phyloP scores from a whole-genome alignment of 2,329 filamentous ascomycete species.

The Zymoseptoria tritici region DNA sequence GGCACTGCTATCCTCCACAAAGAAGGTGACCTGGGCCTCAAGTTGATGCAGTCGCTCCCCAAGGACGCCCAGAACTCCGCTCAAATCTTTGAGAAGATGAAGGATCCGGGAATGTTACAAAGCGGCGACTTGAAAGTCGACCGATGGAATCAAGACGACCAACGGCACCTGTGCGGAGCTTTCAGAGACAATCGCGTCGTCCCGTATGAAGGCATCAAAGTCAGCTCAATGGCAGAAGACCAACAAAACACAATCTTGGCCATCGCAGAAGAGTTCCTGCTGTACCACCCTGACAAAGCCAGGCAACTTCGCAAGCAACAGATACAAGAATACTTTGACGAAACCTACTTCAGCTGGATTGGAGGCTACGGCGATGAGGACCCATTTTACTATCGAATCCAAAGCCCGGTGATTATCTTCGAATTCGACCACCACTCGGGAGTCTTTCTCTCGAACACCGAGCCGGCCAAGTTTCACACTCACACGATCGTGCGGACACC shows the following conservation, averaged over 20 bases:
- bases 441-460: conserved; percentile 65
- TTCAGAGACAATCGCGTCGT: conserved; percentile 72
- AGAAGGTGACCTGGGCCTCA: conserved; percentile 58
- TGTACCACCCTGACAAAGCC: conserved; percentile 57
- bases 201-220: conserved; percentile 59
- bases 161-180: conserved; percentile 69
- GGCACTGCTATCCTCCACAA: conserved; percentile 59
- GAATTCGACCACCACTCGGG: conserved; percentile 78
- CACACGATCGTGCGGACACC: conserved; percentile 67
- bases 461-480: conserved; percentile 71
- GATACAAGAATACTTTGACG: conserved; percentile 49
- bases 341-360: conserved; percentile 77
- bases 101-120: conserved; percentile 57
- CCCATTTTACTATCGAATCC: conserved; percentile 70
- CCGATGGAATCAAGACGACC: conserved; percentile 74
- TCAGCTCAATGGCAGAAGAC: conserved; percentile 40
- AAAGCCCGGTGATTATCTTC: conserved; percentile 65
- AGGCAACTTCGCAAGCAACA: conserved; percentile 49
- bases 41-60: conserved; percentile 59
- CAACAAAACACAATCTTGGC: conserved; percentile 50
- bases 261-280: conserved; percentile 57
- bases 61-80: conserved; percentile 42
- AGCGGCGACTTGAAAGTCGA: conserved; percentile 41
- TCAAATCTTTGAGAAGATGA: conserved; percentile 52
- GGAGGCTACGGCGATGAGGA: conserved; percentile 60